These are phyloP conservation scores for Amniculicola lignicola DNA, from an alignment of 495 filamentous ascomycete species.

Conservation along the genomic window DNA sequence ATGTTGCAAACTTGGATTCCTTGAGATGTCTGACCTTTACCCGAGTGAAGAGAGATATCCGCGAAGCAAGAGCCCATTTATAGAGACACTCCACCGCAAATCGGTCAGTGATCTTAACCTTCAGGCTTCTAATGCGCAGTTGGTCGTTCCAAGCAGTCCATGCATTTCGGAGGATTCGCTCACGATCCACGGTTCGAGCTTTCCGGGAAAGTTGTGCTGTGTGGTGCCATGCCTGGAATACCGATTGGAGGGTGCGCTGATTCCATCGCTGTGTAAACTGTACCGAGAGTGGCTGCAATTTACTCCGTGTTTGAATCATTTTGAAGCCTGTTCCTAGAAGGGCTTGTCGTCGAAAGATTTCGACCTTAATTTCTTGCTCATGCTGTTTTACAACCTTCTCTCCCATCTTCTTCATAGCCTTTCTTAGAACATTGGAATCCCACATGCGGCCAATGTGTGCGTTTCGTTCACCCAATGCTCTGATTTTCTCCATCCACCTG, in stretches of 20 bases:
- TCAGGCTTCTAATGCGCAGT: constrained; percentile 55
- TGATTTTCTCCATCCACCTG: constrained; percentile 26
- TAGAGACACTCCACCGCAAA: constrained; percentile 58
- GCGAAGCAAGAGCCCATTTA: constrained; percentile 60
- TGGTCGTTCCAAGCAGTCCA: constrained; percentile 67
- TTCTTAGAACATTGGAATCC: constrained; percentile 13
- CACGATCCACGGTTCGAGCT: constrained; percentile 54
- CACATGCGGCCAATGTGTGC: constrained; percentile 11
- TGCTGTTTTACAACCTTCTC: neutral
- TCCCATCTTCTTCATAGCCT: constrained; percentile 3
- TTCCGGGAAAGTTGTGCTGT: constrained; percentile 50
- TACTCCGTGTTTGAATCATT: constrained; percentile 7
- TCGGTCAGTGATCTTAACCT: constrained; percentile 56
- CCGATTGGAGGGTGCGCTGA: constrained; percentile 48
- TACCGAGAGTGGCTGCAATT: constrained; percentile 41
- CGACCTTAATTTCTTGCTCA: constrained; percentile 3
- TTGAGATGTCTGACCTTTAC: constrained; percentile 52
- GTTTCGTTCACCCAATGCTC: constrained; percentile 22
- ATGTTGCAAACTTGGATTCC: constrained; percentile 36
- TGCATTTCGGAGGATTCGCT: constrained; percentile 55
- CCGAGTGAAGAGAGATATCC: constrained; percentile 52
- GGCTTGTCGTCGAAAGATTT: constrained; percentile 19
- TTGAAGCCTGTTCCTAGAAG: constrained; percentile 15
- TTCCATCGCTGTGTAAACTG: constrained; percentile 50
- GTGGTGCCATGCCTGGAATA: constrained; percentile 53